These are phyloP conservation scores for Mortierella sp. DNA, from an alignment of 371 early-diverging fungal genomes.

Conservation along the genomic window DNA sequence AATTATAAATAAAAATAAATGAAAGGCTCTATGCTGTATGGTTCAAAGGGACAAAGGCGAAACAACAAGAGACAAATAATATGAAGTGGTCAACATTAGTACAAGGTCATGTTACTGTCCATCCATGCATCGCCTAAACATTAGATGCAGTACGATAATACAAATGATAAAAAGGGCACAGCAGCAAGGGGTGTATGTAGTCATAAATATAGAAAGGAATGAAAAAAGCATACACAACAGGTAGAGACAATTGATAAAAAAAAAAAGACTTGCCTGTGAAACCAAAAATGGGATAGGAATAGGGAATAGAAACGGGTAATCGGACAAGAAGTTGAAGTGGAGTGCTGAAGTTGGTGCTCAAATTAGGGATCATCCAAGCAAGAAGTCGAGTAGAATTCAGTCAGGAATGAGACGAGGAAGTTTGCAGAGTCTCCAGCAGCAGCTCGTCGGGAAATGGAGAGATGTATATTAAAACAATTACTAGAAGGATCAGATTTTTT, in stretches of 20 bases:
- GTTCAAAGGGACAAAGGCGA: not conserved
- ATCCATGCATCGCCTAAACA: not conserved
- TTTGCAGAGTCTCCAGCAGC: conserved; percentile 38
- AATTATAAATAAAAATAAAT: conserved; percentile 21
- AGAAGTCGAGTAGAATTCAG: conserved; percentile 44
- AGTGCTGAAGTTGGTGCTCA: conserved; percentile 13
- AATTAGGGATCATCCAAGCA: conserved; percentile 47
- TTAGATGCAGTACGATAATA: too few species aligned
- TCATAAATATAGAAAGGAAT: not conserved
- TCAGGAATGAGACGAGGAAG: conserved; percentile 43
- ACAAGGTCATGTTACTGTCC: not conserved
- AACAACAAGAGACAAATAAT: not conserved
- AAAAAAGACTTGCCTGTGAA: not conserved
- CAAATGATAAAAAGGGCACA: not conserved
- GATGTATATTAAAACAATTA: conserved; percentile 31
- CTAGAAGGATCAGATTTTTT: conserved; percentile 54
- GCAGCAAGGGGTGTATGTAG: not conserved
- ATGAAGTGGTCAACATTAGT: not conserved
- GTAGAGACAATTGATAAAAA: not conserved
- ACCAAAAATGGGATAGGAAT: not conserved
- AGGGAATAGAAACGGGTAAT: not conserved
- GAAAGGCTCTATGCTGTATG: conserved; percentile 4
- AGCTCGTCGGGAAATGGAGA: conserved; percentile 44
- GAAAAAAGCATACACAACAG: too few species aligned
- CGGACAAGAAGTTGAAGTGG: not conserved